Base-by-base conservation (phyloP, 495 filamentous ascomycete genomes). In the Oidiodendron maius region DNA sequence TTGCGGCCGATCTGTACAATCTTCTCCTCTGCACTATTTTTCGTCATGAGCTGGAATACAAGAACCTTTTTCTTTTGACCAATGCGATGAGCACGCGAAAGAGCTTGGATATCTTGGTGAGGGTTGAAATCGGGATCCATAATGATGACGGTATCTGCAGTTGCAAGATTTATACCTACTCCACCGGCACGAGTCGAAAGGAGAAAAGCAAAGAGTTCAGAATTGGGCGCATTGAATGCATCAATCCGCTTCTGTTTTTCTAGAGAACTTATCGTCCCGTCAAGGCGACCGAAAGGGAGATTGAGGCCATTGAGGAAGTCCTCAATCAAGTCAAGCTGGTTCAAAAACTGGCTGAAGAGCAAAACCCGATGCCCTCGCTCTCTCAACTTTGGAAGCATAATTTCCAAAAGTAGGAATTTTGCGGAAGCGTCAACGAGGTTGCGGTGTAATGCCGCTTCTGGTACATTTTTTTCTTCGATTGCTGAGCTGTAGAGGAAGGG, bases 111-210 rank as follows among this genome's bases (percentile, higher is more conserved):
- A 59, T 99, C 93, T 62, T 97, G 93, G 57, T 97, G 93, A 0
- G 93, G 93, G 55, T 99, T 99, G 70, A 95, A 97, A 58, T 99
- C 93, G 0, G 93, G 94, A 59, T 99, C 93, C 55, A 96, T 82
- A 40, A 99, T 96, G 45, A 99, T 96, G 52, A 99, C 93, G 0
- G 94, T 99, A 58, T 99, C 93, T 2, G 93, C 93, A 23, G 89
- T 95, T 0, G 94, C 93, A 39, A 99, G 77, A 59, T 99, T 99
- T 69, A 99, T 99, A 13, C 93, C 93, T 1, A 97, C 91, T 42
- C 93, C 93, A 30, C 93, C 93, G 4, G 93, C 90, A 51, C 93
- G 83, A 13, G 93, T 99, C 0, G 90, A 95, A 0, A 99, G 75
- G 17, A 97, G 67, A 65, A 99, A 96, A 0, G 83, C 88, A 58